phyloP scores from a whole-genome alignment of 2,329 filamentous ascomycete species.

The Mycosphaerelloides madeirae region DNA sequence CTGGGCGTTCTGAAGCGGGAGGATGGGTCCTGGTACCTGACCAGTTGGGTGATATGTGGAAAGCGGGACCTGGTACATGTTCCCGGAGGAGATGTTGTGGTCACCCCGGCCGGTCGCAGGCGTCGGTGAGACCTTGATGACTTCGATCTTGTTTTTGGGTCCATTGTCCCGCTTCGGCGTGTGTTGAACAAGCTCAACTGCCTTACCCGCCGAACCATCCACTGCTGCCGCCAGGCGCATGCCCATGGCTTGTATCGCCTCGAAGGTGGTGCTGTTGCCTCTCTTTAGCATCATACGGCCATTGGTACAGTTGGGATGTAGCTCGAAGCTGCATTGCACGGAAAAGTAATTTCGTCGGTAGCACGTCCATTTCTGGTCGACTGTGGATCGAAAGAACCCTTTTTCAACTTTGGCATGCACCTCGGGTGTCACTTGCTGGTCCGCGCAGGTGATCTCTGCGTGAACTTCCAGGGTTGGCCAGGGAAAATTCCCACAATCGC shows the following conservation, averaged over 20 bases:
- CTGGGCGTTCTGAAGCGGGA: conserved; percentile 38
- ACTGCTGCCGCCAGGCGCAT: conserved; percentile 83
- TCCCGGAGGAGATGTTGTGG: conserved; percentile 34
- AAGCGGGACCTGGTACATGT: conserved; percentile 32
- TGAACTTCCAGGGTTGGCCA: conserved; percentile 47
- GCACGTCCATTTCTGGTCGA: conserved; percentile 81
- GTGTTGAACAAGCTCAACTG: conserved; percentile 81
- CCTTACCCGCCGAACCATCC: conserved; percentile 68
- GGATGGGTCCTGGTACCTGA: conserved; percentile 34
- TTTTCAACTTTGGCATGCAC: conserved; percentile 82
- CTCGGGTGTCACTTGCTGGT: conserved; percentile 59
- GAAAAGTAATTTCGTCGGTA: conserved; percentile 90
- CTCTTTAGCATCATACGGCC: conserved; percentile 55
- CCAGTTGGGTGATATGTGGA: conserved; percentile 37
- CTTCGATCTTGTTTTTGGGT: conserved; percentile 67
- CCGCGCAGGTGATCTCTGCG: conserved; percentile 60
- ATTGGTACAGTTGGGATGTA: conserved; percentile 58
- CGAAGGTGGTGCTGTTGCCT: conserved; percentile 35
- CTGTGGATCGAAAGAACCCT: conserved; percentile 68
- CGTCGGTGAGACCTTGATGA: conserved; percentile 64
- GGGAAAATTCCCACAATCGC: conserved; percentile 38
- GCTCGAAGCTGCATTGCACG: conserved; percentile 71
- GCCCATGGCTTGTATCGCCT: conserved; percentile 67
- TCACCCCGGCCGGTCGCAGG: conserved; percentile 47
- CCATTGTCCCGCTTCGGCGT: conserved; percentile 89